phyloP scores from a whole-genome alignment of 2,329 filamentous ascomycete genomes.

The Sporothrix phasma region DNA sequence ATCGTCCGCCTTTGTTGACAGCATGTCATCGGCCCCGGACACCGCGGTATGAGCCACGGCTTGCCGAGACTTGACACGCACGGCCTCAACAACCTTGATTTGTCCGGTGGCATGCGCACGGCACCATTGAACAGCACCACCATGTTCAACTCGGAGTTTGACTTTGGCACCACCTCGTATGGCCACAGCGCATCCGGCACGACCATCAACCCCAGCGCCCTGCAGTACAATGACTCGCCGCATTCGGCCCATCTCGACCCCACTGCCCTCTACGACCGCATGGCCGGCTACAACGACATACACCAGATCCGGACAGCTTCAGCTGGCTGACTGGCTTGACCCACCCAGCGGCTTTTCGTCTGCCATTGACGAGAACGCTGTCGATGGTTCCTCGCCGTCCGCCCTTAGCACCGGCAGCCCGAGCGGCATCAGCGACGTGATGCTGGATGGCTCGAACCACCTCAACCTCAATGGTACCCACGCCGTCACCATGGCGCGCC shows the following conservation, averaged over 20 bases:
- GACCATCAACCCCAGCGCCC: conserved; percentile 60
- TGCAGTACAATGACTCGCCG: conserved; percentile 73
- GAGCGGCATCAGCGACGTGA: conserved; percentile 80
- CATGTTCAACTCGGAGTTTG: conserved; percentile 56
- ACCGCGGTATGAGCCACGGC: conserved; percentile 56
- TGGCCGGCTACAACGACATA: conserved; percentile 23
- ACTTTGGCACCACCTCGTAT: conserved; percentile 62
- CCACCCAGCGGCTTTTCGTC: conserved; percentile 59
- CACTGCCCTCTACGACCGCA: conserved; percentile 30
- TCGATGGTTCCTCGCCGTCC: conserved; percentile 90
- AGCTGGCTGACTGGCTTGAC: conserved; percentile 79
- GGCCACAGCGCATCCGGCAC: conserved; percentile 49
- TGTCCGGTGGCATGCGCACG: conserved; percentile 61
- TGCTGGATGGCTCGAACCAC: conserved; percentile 72
- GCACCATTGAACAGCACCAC: conserved; percentile 50
- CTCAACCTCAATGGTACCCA: conserved; percentile 18
- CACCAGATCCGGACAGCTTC: conserved; percentile 53
- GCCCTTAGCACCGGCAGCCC: conserved; percentile 93
- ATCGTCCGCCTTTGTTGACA: conserved; percentile 47
- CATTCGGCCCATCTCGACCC: conserved; percentile 54
- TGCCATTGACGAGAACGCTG: conserved; percentile 58
- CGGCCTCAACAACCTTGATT: conserved; percentile 54
- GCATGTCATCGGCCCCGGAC: conserved; percentile 60
- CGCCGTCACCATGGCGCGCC: conserved; percentile 34
- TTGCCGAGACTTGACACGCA: conserved; percentile 79